Evolutionary conservation across 73 alveolate species (phyloP).

Genomic region (Chromera velia): DNA sequence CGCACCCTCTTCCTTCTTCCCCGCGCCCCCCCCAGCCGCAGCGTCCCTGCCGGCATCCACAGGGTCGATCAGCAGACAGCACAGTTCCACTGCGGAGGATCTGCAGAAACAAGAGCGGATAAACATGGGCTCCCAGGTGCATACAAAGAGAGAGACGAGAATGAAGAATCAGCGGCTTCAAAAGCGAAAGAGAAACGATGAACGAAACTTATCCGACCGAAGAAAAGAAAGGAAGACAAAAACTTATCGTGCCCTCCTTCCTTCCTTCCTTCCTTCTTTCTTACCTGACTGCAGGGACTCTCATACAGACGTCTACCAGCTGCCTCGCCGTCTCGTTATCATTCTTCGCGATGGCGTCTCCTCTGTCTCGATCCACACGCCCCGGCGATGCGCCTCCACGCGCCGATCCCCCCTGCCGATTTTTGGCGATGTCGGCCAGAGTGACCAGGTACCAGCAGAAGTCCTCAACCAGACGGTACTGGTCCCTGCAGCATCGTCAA

Average conservation of each 20-base stretch:
- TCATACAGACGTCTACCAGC: background rate
- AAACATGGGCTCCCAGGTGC: background rate
- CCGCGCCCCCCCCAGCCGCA: too few species aligned
- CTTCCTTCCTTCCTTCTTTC: background rate
- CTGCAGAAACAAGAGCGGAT: too few species aligned
- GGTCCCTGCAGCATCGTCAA: background rate
- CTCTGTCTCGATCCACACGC: too few species aligned
- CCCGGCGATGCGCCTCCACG: background rate
- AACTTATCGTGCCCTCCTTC: background rate
- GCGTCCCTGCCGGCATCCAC: too few species aligned
- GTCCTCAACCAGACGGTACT: background rate
- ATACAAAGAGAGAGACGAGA: background rate
- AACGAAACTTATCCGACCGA: background rate
- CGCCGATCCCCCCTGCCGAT: background rate
- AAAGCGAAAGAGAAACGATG: background rate
- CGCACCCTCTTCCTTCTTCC: too few species aligned
- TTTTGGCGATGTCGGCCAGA: background rate
- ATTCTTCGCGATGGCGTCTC: background rate
- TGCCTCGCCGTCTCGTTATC: background rate
- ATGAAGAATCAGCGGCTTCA: background rate
- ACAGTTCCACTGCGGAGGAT: too few species aligned
- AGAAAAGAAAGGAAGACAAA: background rate
- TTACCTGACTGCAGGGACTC: background rate
- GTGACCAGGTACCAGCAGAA: background rate
- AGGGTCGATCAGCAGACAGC: too few species aligned